Conservation (phyloP, 1,284 basidiomycete genomes). For the Fomitiporia mediterranea region DNA sequence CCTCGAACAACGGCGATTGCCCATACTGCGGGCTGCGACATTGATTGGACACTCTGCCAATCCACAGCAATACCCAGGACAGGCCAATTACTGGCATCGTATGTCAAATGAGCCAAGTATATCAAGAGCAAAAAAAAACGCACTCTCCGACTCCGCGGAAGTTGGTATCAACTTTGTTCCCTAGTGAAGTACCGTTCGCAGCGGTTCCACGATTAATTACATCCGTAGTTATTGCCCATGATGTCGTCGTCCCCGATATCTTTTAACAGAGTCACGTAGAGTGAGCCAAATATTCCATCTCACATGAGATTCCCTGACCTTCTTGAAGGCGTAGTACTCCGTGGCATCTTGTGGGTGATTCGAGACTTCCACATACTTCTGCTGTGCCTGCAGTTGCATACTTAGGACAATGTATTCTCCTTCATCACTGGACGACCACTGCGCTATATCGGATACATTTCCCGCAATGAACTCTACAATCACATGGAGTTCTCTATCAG, state of each 20-base stretch:
- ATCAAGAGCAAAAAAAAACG: not conserved
- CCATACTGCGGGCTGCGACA: conserved; percentile 32
- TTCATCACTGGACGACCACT: conserved; percentile 29
- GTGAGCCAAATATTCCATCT: not conserved
- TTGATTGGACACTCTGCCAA: conserved; percentile 26
- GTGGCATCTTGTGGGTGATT: conserved; percentile 36
- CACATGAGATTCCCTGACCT: conserved; percentile 22
- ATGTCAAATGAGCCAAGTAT: not conserved
- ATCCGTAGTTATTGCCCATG: conserved; percentile 13
- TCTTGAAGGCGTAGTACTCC: conserved; percentile 32
- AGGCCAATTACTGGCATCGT: conserved; percentile 29
- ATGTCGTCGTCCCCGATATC: conserved; percentile 8
- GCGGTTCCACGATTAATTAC: not conserved
- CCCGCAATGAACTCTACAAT: conserved; percentile 36
- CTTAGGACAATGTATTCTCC: conserved; percentile 29
- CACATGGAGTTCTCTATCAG: conserved; percentile 4
- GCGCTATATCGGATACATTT: conserved; percentile 27
- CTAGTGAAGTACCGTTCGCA: conserved; percentile 3
- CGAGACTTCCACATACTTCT: conserved; percentile 27
- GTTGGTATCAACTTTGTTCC: conserved; percentile 3
- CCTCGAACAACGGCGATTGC: conserved; percentile 39
- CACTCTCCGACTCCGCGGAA: conserved; percentile 7
- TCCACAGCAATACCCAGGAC: conserved; percentile 33
- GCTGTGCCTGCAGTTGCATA: conserved; percentile 26
- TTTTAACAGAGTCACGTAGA: not conserved